Percentiles rank a stretch among this genome's conserved stretches.
These are phyloP conservation scores for Pelargonium citronellum DNA, from an alignment of 441 rosid genomes.

Conservation along the genomic window DNA sequence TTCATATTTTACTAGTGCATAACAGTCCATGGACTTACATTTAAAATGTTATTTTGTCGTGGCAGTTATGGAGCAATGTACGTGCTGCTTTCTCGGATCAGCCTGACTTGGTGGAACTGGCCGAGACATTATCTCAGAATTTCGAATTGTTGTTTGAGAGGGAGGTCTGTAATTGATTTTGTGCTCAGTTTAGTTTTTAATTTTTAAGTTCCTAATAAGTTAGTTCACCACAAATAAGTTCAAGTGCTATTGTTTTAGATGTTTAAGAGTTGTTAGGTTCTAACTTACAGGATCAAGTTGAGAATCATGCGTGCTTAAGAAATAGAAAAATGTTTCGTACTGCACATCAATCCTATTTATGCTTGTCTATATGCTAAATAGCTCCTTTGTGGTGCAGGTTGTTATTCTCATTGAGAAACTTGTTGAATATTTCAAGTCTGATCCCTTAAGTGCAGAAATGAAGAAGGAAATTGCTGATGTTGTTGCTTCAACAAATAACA, in stretches of 20 bases:
- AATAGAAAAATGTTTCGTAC: not conserved
- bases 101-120: slow-evolving; percentile 65
- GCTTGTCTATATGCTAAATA: slow-evolving; percentile 3
- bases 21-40: slow-evolving; percentile 10
- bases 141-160: slow-evolving; percentile 65
- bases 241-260: not conserved
- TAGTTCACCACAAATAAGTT: slow-evolving; percentile 2
- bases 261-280: not conserved
- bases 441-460: slow-evolving; percentile 49
- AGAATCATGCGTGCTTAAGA: not conserved
- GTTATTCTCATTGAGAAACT: slow-evolving; percentile 57
- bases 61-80: slow-evolving; percentile 85
- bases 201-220: slow-evolving; percentile 2
- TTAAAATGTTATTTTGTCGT: slow-evolving; percentile 33
- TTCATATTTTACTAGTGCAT: slow-evolving; percentile 4
- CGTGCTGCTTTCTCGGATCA: slow-evolving; percentile 61
- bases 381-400: slow-evolving; percentile 54
- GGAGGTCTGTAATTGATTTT: slow-evolving; percentile 49
- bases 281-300: not conserved
- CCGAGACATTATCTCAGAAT: slow-evolving; percentile 58
- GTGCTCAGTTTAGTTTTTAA: not conserved
- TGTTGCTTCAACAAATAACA: slow-evolving; percentile 52
- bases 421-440: slow-evolving; percentile 49
- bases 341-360: not conserved
- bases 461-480: slow-evolving; percentile 64